Percentiles rank a stretch among this genome's conserved stretches.
Evolutionary conservation across 208 protist species (phyloP).

Genomic region (Trypanosoma lewisi): DNA sequence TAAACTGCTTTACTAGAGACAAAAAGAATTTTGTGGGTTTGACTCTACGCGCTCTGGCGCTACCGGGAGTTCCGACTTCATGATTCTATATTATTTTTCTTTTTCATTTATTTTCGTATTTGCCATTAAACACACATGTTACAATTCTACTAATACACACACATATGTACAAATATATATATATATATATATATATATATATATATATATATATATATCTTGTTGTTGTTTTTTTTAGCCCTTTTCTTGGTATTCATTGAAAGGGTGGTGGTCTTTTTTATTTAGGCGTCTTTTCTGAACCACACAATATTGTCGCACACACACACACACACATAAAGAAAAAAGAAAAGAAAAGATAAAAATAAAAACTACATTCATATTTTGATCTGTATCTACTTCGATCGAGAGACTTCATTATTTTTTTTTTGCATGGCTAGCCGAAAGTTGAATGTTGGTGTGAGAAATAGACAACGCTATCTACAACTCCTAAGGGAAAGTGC

Average conservation of each 20-base stretch:
- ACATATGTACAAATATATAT: neutral
- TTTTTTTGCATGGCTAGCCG: conserved; percentile 13
- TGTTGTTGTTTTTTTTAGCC: no score
- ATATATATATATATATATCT: neutral
- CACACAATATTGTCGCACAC: no score
- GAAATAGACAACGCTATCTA: conserved; percentile 32
- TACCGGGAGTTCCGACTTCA: neutral
- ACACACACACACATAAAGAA: neutral
- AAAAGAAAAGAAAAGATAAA: neutral
- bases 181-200: neutral
- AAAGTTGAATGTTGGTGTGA: conserved; percentile 8
- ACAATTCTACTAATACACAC: neutral
- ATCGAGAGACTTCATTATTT: no score
- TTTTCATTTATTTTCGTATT: neutral
- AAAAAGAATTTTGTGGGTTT: neutral
- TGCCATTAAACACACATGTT: neutral
- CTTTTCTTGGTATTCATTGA: no score
- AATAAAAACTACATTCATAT: neutral
- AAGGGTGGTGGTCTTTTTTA: no score
- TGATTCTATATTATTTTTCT: neutral
- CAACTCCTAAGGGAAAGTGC: conserved; percentile 24
- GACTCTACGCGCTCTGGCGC: neutral
- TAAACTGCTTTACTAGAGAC: conserved; percentile 69
- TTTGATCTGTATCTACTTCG: no score
- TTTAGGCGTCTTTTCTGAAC: neutral